Evolutionary conservation across 176 grass and related monocot genomes (phyloP).

Genomic region (Pontederia crassipes): DNA sequence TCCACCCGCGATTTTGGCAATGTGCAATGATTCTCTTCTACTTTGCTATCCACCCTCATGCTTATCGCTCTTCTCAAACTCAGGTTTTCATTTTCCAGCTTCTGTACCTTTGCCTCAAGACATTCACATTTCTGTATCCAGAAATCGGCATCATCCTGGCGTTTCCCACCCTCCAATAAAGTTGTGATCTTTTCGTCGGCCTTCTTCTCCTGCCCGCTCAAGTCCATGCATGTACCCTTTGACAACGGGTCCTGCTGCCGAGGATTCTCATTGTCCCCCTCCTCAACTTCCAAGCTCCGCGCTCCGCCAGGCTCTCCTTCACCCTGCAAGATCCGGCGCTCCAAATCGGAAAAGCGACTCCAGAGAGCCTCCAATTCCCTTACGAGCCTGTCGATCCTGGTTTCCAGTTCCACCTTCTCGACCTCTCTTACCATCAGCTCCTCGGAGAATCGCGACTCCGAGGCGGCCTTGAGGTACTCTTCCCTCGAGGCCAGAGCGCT

Average conservation of each 20-base stretch:
- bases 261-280: neutral
- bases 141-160: neutral
- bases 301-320: neutral
- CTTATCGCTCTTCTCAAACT: neutral
- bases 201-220: constrained; percentile 13
- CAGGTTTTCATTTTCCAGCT: neutral
- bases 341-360: neutral
- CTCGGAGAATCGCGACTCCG: constrained; percentile 24
- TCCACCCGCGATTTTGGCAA: neutral
- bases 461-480: constrained; percentile 21
- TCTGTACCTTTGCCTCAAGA: neutral
- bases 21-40: neutral
- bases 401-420: constrained; percentile 32
- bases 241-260: constrained; percentile 9
- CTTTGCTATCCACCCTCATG: neutral
- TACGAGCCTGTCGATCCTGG: constrained; percentile 29
- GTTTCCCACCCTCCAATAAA: neutral
- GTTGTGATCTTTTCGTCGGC: neutral
- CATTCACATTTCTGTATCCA: constrained; percentile 3
- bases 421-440: constrained; percentile 18
- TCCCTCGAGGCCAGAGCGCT: neutral
- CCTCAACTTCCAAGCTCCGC: neutral
- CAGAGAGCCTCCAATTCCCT: constrained; percentile 21
- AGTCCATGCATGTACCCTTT: constrained; percentile 13
- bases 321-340: neutral